phyloP scores from a whole-genome alignment of 345 rosid genomes.

The Populus simonii region DNA sequence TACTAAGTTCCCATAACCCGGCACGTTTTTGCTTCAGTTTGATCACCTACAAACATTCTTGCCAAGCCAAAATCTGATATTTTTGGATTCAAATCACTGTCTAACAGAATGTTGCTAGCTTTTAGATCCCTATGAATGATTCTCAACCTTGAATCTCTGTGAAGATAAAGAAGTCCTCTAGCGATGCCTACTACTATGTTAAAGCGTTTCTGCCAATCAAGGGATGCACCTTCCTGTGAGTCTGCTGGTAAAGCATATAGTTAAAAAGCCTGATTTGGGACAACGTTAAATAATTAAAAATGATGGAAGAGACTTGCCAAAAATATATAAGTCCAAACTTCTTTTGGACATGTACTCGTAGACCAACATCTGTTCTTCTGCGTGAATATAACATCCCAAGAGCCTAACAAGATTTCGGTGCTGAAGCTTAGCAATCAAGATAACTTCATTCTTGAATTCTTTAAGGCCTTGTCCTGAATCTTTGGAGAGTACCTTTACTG shows the following conservation, averaged over 20 bases:
- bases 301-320: constrained; percentile 4
- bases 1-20: constrained; percentile 21
- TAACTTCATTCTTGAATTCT: too few species aligned
- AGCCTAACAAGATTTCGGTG: too few species aligned
- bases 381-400: not conserved
- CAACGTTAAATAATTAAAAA: not conserved
- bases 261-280: not conserved
- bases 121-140: not conserved
- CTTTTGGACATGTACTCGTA: constrained; percentile 21
- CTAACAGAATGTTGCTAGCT: constrained; percentile 22
- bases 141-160: constrained; percentile 12
- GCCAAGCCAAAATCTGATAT: constrained; percentile 24
- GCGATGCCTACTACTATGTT: constrained; percentile 17
- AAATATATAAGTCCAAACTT: constrained; percentile 20
- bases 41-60: not conserved
- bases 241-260: not conserved
- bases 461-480: constrained; percentile 20
- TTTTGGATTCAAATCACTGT: constrained; percentile 19
- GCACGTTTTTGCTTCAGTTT: constrained; percentile 14
- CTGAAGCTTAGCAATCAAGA: too few species aligned
- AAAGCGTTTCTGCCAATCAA: constrained; percentile 16
- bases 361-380: constrained; percentile 19
- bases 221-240: not conserved
- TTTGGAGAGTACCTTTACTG: constrained; percentile 15
- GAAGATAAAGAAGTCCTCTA: constrained; percentile 19